phyloP scores from a whole-genome alignment of 2,329 filamentous ascomycete species.

The Aspergillus sp. region DNA sequence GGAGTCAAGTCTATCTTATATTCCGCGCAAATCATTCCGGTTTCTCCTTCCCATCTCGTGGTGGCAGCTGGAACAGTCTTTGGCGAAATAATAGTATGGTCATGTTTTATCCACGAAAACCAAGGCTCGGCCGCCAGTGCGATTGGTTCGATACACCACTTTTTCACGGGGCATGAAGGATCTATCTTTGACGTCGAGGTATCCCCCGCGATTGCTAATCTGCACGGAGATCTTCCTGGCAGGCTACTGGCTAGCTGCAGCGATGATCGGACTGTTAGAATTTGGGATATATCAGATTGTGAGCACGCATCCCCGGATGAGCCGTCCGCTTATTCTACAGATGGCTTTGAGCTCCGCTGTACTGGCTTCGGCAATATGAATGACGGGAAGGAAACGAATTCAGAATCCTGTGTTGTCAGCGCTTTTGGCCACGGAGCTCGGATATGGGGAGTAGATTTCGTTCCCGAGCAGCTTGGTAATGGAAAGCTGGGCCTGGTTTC shows the following conservation, averaged over 20 bases:
- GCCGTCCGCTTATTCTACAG: slow-evolving; percentile 36
- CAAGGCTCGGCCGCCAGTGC: slow-evolving; percentile 18
- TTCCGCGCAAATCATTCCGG: slow-evolving; percentile 71
- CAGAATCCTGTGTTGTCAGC: slow-evolving; percentile 60
- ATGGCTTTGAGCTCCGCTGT: slow-evolving; percentile 46
- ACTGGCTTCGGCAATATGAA: slow-evolving; percentile 62
- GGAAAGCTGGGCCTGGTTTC: slow-evolving; percentile 62
- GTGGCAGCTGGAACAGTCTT: slow-evolving; percentile 91
- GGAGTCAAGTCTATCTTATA: slow-evolving; percentile 79
- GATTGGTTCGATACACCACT: slow-evolving; percentile 50
- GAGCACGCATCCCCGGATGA: slow-evolving; percentile 30
- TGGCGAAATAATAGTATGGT: slow-evolving; percentile 91
- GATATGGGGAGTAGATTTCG: slow-evolving; percentile 83
- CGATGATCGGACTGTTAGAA: slow-evolving; percentile 83
- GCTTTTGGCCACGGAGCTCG: slow-evolving; percentile 85
- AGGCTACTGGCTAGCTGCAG: slow-evolving; percentile 87
- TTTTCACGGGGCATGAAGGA: slow-evolving; percentile 75
- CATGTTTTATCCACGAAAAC: slow-evolving; percentile 50
- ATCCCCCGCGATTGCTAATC: slow-evolving; percentile 54
- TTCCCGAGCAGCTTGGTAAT: slow-evolving; percentile 32
- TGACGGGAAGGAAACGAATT: slow-evolving; percentile 32
- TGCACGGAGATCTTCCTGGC: slow-evolving; percentile 39
- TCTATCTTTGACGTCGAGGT: slow-evolving; percentile 90
- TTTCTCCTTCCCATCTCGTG: slow-evolving; percentile 60
- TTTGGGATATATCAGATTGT: slow-evolving; percentile 78